Evolutionary conservation across 1,284 basidiomycete species (phyloP), one percentile per base, ranked within the genome.

Genomic region (Apiotrichum montevideense): DNA sequence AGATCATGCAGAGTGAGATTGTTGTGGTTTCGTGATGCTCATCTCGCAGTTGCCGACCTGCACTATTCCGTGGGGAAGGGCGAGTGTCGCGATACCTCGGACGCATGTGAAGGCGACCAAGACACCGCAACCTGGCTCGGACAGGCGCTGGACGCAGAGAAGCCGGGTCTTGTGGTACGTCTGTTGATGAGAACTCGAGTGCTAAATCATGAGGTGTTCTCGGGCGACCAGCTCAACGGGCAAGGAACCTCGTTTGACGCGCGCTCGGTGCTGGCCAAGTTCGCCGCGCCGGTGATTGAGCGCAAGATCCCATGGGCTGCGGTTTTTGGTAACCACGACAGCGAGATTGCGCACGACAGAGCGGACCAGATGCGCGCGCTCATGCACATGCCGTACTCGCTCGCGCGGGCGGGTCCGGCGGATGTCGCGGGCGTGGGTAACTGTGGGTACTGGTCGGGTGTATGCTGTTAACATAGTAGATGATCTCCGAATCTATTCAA

Each of bases 311-410:
- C 92, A 0, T 98, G 92, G 90, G 84, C 89, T 3, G 87, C 86
- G 0, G 83, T 97, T 5, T 90, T 96, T 70, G 90, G 94, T 2
- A 97, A 98, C 68, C 94, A 97, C 71, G 92, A 95, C 66, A 88
- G 92, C 64, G 82, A 85, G 61, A 76, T 73, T 10, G 84, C 85
- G 2, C 77, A 84, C 57, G 70, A 78, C 50, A 81, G 84, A 59
- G 82, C 81, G 6, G 69, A 69, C 74, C 85, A 94, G 69, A 75
- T 94, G 66, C 78, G 80, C 62, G 77, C 88, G 63, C 82, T 95
- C 80, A 83, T 86, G 68, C 82, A 79, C 2, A 78, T 97, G 63
- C 94, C 94, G 0, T 96, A 93, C 70, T 91, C 86, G 55, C 77
- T 96, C 6, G 84, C 88, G 6, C 79, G 88, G 63, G 73, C 80